Percentiles rank a stretch among this genome's conserved stretches.
Evolutionary conservation across 352 stramenopile genomes (phyloP).

Genomic region (Albugo laibachii): DNA sequence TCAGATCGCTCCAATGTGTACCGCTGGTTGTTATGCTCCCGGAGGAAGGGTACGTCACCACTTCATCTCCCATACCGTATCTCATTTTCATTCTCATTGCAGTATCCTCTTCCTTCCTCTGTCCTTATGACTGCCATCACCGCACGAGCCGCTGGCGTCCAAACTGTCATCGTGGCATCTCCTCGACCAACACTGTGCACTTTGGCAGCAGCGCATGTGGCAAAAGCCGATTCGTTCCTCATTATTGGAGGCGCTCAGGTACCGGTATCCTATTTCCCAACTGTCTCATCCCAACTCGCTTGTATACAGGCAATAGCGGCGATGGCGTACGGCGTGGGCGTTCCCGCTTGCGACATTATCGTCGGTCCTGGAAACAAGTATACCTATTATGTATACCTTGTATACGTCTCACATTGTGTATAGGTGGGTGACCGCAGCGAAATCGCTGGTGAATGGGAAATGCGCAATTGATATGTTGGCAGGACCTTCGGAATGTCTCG

Average conservation of each 20-base stretch:
- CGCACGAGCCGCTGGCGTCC: slow-evolving; percentile 84
- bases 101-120: slow-evolving; percentile 93
- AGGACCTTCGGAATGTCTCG: slow-evolving; percentile 93
- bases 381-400: not conserved
- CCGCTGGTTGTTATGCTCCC: slow-evolving; percentile 93
- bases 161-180: slow-evolving; percentile 89
- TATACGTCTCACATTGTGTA: not conserved
- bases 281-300: not conserved
- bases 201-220: slow-evolving; percentile 86
- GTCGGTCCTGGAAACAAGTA: slow-evolving; percentile 95
- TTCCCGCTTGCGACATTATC: slow-evolving; percentile 94
- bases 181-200: slow-evolving; percentile 85
- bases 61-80: not conserved
- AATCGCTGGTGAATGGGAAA: slow-evolving; percentile 91
- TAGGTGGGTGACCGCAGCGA: slow-evolving; percentile 95
- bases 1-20: slow-evolving; percentile 28
- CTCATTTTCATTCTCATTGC: not conserved
- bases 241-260: slow-evolving; percentile 50
- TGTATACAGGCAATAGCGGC: slow-evolving; percentile 81
- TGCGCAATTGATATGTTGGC: slow-evolving; percentile 99
- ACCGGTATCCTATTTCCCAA: slow-evolving; percentile 38
- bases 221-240: slow-evolving; percentile 80
- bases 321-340: slow-evolving; percentile 89
- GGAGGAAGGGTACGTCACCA: slow-evolving; percentile 63
- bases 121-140: slow-evolving; percentile 97